Base-by-base conservation (phyloP, 176 grass and related monocot genomes). In the Tillandsia fasciculata region DNA sequence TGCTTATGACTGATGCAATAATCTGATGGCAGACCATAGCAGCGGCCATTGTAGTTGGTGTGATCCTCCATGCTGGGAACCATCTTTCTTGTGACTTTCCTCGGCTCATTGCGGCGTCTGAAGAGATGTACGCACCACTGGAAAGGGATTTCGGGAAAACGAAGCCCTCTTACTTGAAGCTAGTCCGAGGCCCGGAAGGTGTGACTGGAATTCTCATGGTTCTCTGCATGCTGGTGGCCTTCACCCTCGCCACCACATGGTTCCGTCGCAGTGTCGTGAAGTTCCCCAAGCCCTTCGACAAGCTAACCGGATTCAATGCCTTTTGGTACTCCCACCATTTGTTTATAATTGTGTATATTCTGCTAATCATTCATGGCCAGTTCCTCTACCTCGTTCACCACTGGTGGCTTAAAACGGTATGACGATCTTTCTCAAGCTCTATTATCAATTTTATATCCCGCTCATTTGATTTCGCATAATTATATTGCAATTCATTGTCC, bases 281-380 rank as follows among this genome's bases (percentile, higher is more conserved):
- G 82, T 78, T 99, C 77, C 95, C 95, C 54, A 90, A 79, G 50
- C 95, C 95, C 73, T 84, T 99, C 8, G 87, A 99, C 80, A 93
- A 87, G 79, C 67, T 99, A 27, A 93, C 95, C 9, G 95, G 95
- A 28, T 99, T 94, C 76, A 99, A 99, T 88, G 95, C 95, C 52
- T 99, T 99, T 67, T 99, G 95, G 95, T 99, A 99, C 66, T 99
- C 95, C 13, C 95, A 99, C 68, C 95, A 99, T 74, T 78, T 99
- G 58, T 88, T 99, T 29, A 74, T 79, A 67, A 74, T 99, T 76
- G 95, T 99, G 29, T 99, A 99, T 50, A 50, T 99, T 12, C 77
- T 85, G n/a, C 75, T 99, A 65, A 72, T 99, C 57, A 78, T 99
- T 79, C 95, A 99, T 77, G 95, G 95, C 24, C 51, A 99, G 52